phyloP scores from a whole-genome alignment of 1,284 basidiomycete species.

The Moniliella sp. region DNA sequence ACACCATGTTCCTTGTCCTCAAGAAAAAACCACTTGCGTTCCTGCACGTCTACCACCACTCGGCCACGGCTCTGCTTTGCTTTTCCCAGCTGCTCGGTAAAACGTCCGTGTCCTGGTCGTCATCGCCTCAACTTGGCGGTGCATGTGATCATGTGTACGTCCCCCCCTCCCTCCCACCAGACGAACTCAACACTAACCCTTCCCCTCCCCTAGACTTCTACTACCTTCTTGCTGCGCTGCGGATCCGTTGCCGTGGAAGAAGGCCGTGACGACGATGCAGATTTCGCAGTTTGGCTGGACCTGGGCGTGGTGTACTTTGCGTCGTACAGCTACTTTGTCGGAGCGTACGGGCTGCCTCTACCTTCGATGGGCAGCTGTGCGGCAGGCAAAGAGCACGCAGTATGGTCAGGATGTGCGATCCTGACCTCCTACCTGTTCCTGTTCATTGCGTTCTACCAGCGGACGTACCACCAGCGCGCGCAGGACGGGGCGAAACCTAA shows the following conservation, averaged over 20 bases:
- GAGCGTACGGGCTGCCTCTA: neutral
- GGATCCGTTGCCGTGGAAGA: slow-evolving; percentile 51
- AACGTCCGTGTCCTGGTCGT: slow-evolving; percentile 71
- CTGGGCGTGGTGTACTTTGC: slow-evolving; percentile 10
- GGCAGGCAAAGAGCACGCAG: neutral
- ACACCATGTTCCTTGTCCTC: slow-evolving; percentile 86
- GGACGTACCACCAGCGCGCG: too few species aligned
- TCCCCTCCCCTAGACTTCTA: slow-evolving; percentile 10
- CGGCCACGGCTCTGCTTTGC: slow-evolving; percentile 86
- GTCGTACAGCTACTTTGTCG: neutral
- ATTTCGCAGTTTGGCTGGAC: slow-evolving; percentile 41
- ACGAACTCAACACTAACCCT: too few species aligned
- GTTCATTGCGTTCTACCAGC: slow-evolving; percentile 18
- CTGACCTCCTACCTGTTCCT: slow-evolving; percentile 52
- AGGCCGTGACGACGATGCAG: slow-evolving; percentile 81
- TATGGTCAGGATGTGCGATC: slow-evolving; percentile 65
- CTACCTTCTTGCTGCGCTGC: slow-evolving; percentile 22
- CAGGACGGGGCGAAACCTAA: too few species aligned
- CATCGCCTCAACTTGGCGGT: slow-evolving; percentile 40
- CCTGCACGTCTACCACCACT: slow-evolving; percentile 94
- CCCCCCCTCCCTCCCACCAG: too few species aligned
- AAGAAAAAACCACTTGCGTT: slow-evolving; percentile 95
- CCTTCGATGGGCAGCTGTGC: neutral
- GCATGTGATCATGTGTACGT: neutral
- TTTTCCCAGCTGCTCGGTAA: slow-evolving; percentile 66